Evolutionary conservation across 306 rosid genomes (phyloP).

Genomic region (Lotus japonicus): DNA sequence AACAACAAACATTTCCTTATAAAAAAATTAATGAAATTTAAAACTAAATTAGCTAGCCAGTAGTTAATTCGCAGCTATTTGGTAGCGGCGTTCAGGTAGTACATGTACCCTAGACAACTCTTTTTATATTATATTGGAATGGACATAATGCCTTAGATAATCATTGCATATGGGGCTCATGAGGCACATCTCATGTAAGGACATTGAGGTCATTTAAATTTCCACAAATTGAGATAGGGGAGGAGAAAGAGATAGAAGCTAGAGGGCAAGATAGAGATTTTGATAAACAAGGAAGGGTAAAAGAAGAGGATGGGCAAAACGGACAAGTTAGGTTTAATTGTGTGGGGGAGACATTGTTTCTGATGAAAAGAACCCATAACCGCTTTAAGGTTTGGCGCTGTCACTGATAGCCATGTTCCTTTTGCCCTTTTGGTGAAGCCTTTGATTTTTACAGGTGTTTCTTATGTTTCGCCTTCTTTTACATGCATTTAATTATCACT

Average conservation of each 20-base stretch:
- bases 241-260: too few species aligned
- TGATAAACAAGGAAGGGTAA: constrained; percentile 17
- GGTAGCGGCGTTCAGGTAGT: too few species aligned
- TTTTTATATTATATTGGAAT: constrained; percentile 13
- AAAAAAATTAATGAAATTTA: too few species aligned
- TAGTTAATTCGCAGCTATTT: too few species aligned
- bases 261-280: neutral
- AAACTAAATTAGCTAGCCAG: too few species aligned
- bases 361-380: constrained; percentile 67
- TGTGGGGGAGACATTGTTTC: constrained; percentile 30
- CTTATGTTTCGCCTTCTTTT: constrained; percentile 27
- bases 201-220: neutral
- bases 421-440: constrained; percentile 38
- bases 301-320: constrained; percentile 33
- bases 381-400: constrained; percentile 58
- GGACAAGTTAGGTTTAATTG: constrained; percentile 48
- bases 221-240: neutral
- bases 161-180: constrained; percentile 13
- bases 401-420: constrained; percentile 45
- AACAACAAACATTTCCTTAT: too few species aligned
- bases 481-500: constrained; percentile 22
- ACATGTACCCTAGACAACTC: too few species aligned
- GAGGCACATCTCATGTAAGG: constrained; percentile 14
- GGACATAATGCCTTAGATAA: constrained; percentile 38
- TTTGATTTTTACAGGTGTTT: constrained; percentile 45